A percentile compares a stretch with the other conserved stretches of the same genome.
phyloP scores from a whole-genome alignment of 169 alveolate genomes.

The Eimeria mitis region DNA sequence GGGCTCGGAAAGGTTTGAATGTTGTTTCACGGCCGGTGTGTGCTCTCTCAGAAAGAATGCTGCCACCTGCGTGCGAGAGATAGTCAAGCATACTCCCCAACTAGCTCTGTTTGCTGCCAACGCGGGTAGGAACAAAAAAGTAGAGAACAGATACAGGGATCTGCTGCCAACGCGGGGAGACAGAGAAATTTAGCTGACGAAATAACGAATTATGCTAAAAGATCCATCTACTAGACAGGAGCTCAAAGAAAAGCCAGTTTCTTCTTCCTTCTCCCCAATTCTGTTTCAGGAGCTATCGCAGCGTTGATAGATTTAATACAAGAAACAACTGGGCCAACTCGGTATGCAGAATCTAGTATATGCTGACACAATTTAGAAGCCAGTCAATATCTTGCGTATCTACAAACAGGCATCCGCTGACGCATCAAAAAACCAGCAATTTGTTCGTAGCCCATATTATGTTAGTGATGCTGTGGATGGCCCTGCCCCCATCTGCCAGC shows the following conservation, averaged over 20 bases:
- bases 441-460: neutral
- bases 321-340: slow-evolving; percentile 93
- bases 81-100: slow-evolving; percentile 94
- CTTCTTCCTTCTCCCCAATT: neutral
- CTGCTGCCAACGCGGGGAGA: neutral
- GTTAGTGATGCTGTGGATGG: neutral
- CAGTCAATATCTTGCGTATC: neutral
- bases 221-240: neutral
- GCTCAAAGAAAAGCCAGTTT: neutral
- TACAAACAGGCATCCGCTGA: no score
- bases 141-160: neutral
- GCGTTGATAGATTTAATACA: slow-evolving; percentile 95
- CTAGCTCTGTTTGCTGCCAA: slow-evolving; percentile 94
- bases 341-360: slow-evolving; percentile 66
- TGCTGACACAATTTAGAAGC: neutral
- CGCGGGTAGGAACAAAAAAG: slow-evolving; percentile 83
- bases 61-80: slow-evolving; percentile 97
- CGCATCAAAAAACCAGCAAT: no score
- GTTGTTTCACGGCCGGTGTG: neutral
- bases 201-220: no score
- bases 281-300: slow-evolving; percentile 94
- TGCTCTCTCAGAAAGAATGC: slow-evolving; percentile 92
- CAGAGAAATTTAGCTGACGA: no score
- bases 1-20: neutral
- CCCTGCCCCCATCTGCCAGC: no score